These are phyloP conservation scores for Diospyros kaki DNA, from an alignment of 148 eudicot genomes.

Conservation along the genomic window DNA sequence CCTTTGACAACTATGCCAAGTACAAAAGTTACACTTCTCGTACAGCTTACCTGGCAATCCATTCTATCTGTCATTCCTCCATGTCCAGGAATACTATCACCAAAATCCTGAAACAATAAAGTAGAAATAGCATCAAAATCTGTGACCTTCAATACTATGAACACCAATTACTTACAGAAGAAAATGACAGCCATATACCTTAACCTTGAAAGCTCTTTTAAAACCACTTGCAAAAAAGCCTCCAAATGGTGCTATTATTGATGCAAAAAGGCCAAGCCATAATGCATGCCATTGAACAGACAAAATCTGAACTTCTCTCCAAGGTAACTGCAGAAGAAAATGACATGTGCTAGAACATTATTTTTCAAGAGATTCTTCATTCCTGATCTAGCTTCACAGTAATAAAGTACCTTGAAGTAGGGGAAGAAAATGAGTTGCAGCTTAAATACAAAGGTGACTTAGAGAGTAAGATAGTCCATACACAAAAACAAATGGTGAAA, in stretches of 20 bases:
- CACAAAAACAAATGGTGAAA: too few relatives aligned
- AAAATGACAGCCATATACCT: conserved; percentile 32
- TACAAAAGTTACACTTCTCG: too few relatives aligned
- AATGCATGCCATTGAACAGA: conserved; percentile 97
- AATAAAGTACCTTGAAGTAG: too few relatives aligned
- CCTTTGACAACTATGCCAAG: too few relatives aligned
- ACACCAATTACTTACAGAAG: not conserved
- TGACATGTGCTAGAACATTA: not conserved
- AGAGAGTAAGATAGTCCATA: too few relatives aligned
- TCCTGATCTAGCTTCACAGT: too few relatives aligned
- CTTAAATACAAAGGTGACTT: too few relatives aligned
- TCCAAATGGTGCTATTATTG: conserved; percentile 98
- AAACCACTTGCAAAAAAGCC: conserved; percentile 99
- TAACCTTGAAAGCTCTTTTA: conserved; percentile 96
- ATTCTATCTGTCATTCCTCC: conserved; percentile 98
- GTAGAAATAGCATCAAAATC: not conserved
- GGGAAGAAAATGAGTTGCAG: too few relatives aligned
- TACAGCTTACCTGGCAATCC: conserved; percentile 87
- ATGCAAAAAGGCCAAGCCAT: conserved; percentile 83
- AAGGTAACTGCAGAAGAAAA: conserved; percentile 68
- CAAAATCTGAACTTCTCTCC: conserved; percentile 72
- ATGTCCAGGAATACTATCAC: conserved; percentile 99
- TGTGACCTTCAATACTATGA: not conserved
- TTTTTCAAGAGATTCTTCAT: too few relatives aligned
- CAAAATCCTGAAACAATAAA: conserved; percentile 65